Evolutionary conservation across 805 yeast genomes (phyloP).

Genomic region (Cyberlindnera saturnus): DNA sequence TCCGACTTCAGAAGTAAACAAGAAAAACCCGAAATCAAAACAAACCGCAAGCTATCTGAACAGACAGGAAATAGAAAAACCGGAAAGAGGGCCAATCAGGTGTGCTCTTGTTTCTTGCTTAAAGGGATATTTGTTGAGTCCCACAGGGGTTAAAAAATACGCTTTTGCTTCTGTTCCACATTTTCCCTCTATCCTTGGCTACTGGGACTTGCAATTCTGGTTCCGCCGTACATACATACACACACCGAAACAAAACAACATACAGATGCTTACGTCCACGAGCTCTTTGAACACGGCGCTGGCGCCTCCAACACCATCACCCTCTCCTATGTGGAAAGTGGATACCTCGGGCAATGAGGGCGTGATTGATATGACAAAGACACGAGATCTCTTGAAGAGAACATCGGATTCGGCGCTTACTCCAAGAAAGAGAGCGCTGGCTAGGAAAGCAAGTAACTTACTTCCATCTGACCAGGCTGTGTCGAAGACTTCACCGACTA

Average conservation of each 20-base stretch:
- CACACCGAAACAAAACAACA: not conserved
- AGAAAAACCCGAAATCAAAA: conserved; percentile 2
- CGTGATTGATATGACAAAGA: conserved; percentile 18
- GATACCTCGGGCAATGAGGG: conserved; percentile 4
- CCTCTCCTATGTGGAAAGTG: conserved; percentile 1
- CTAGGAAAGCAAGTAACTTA: conserved; percentile 10
- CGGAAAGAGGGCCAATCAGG: too few species aligned
- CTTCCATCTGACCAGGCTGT: not conserved
- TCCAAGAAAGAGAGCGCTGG: conserved; percentile 20
- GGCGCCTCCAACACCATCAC: not conserved
- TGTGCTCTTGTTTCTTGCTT: too few species aligned
- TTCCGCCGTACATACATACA: too few species aligned
- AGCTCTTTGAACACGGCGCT: not conserved
- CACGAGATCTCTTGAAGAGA: conserved; percentile 18
- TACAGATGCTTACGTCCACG: not conserved
- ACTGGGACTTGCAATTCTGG: too few species aligned
- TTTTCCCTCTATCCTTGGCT: too few species aligned
- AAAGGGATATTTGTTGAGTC: too few species aligned
- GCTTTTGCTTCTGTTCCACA: too few species aligned
- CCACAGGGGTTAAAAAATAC: too few species aligned
- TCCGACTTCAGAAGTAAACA: not conserved
- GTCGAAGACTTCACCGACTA: not conserved
- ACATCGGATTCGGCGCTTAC: conserved; percentile 15
- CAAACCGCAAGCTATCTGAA: not conserved
- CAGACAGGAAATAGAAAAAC: not conserved